Evolutionary conservation across 2,329 filamentous ascomycete genomes (phyloP).

Genomic region (Xylariaceae sp.): DNA sequence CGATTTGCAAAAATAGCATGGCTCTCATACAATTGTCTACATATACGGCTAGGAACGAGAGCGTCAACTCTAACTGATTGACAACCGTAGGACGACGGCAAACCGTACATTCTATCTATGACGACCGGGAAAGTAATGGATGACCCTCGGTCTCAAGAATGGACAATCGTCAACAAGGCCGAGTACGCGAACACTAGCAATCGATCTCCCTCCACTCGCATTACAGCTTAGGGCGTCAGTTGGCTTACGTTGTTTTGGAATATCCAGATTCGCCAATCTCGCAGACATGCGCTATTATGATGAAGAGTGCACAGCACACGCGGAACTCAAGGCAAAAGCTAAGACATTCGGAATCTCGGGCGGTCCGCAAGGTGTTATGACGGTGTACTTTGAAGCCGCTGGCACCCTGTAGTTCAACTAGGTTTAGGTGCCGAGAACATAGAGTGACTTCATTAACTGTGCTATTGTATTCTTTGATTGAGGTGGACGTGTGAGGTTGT

Average conservation of each 20-base stretch:
- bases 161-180: conserved; percentile 61
- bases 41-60: background rate
- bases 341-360: conserved; percentile 15
- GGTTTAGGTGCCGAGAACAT: no score
- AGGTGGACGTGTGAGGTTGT: no score
- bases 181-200: conserved; percentile 28
- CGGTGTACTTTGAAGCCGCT: conserved; percentile 15
- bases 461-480: no score
- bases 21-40: background rate
- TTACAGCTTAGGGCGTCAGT: no score
- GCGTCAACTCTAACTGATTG: background rate
- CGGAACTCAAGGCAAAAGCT: conserved; percentile 17
- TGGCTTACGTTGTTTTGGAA: no score
- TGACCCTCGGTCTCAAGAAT: conserved; percentile 63
- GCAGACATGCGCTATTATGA: conserved; percentile 56
- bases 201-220: background rate
- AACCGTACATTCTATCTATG: conserved; percentile 65
- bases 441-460: no score
- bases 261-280: conserved; percentile 50
- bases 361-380: conserved; percentile 19
- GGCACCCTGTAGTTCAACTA: background rate
- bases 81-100: conserved; percentile 55
- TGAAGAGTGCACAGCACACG: conserved; percentile 29
- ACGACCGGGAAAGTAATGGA: conserved; percentile 52
- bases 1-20: background rate